Conservation (phyloP, 345 rosid species). For the Mangifera indica region DNA sequence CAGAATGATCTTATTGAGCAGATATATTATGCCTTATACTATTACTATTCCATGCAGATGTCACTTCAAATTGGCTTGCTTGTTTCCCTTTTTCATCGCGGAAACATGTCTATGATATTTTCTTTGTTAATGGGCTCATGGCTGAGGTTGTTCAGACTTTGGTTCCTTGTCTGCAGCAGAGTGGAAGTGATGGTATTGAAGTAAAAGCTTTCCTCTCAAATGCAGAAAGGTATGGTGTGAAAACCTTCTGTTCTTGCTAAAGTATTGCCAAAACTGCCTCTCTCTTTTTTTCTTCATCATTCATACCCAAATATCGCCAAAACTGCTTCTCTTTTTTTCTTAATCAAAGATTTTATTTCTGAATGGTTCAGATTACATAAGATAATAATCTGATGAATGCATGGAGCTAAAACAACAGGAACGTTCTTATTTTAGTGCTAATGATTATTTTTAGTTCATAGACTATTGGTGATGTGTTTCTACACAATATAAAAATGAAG, state of each 20-base stretch:
- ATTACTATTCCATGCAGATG: conserved; percentile 50
- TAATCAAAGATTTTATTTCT: conserved; percentile 1
- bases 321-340: background rate
- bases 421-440: background rate
- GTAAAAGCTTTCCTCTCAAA: conserved; percentile 48
- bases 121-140: conserved; percentile 68
- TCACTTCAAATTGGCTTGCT: conserved; percentile 84
- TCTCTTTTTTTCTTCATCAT: conserved; percentile 3
- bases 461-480: background rate
- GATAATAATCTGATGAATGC: conserved; percentile 7
- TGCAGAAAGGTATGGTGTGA: conserved; percentile 59
- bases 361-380: conserved; percentile 5
- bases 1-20: background rate
- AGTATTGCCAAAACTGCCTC: background rate
- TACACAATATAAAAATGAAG: background rate
- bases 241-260: conserved; percentile 3
- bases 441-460: background rate
- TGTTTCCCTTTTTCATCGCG: conserved; percentile 78
- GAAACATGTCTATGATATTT: conserved; percentile 71
- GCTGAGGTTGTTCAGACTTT: conserved; percentile 76
- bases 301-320: background rate
- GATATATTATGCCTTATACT: conserved; percentile 12
- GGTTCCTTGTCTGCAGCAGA: conserved; percentile 59
- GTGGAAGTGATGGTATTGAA: conserved; percentile 34
- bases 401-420: background rate